Evolutionary conservation across 495 filamentous ascomycete species (phyloP).

Genomic region (Aspergillus campestris): DNA sequence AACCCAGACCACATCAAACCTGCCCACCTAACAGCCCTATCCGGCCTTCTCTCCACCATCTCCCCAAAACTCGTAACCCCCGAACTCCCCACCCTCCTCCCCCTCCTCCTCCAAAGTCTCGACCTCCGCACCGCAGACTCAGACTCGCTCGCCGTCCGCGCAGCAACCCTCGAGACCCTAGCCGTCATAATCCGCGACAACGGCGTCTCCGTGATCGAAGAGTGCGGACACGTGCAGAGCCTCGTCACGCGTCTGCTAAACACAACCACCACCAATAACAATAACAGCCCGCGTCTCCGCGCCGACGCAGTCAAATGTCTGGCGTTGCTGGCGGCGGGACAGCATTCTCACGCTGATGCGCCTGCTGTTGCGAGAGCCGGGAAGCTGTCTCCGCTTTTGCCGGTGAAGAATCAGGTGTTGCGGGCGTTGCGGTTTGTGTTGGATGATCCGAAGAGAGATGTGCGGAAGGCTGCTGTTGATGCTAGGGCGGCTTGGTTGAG

Average conservation of each 20-base stretch:
- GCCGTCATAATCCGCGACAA: slow-evolving; percentile 50
- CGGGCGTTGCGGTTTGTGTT: slow-evolving; percentile 43
- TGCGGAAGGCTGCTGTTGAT: slow-evolving; percentile 61
- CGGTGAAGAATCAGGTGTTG: slow-evolving; percentile 49
- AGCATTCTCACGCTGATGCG: slow-evolving; percentile 10
- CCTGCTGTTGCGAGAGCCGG: slow-evolving; percentile 25
- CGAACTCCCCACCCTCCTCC: slow-evolving; percentile 50
- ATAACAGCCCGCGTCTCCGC: slow-evolving; percentile 38
- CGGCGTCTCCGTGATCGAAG: slow-evolving; percentile 38
- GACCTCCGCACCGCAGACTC: slow-evolving; percentile 45
- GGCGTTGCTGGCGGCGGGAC: slow-evolving; percentile 41
- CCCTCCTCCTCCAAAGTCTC: slow-evolving; percentile 63
- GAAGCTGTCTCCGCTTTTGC: slow-evolving; percentile 42
- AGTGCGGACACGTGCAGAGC: slow-evolving; percentile 52
- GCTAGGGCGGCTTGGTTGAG: slow-evolving; percentile 57
- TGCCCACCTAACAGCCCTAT: slow-evolving; percentile 59
- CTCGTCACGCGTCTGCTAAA: slow-evolving; percentile 52
- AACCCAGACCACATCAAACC: slow-evolving; percentile 38
- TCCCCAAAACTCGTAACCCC: slow-evolving; percentile 52
- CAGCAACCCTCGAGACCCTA: slow-evolving; percentile 54
- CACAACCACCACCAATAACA: slow-evolving; percentile 17
- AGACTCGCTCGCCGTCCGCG: slow-evolving; percentile 45
- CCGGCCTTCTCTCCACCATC: slow-evolving; percentile 53
- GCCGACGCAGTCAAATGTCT: slow-evolving; percentile 49
- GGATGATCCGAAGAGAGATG: slow-evolving; percentile 61